Evolutionary conservation across 345 rosid species (phyloP), one percentile per base, ranked within the genome.

Genomic region (Pistacia vera): DNA sequence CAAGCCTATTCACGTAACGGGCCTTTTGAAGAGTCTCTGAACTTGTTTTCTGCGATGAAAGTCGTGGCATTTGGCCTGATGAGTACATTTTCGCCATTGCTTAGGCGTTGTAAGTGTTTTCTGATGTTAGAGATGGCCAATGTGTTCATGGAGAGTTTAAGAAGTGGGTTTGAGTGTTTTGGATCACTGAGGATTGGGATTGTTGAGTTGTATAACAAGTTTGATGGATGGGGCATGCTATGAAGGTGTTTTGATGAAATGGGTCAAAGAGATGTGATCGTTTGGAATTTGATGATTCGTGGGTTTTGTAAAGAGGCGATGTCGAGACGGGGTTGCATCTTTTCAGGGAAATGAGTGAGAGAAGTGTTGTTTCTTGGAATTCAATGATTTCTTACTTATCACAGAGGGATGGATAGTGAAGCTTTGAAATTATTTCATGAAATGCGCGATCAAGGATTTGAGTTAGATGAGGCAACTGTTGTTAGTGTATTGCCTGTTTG

Each of bases 331-430:
- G 93, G 56, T 71, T 90, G 75, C 0, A 4, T 48, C 75, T 86
- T 74, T 92, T 92, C 60, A 80, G 82, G 69, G 9, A 85, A 81
- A 92, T 90, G 95, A 81, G 77, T 2, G 85, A 86, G 68, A 78
- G 90, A 64, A 90, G 84, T 75, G 76, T 88, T 59, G 91, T 89
- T 36, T 81, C 95, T 1, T 92, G 95, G 97, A 92, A 92, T 64
- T 87, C 80, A 16, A 85, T 92, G 86, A 89, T 92, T 4, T 86
- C 89, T 60, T 83, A 85, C 68, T 86, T 92, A 77, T 87, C 87
- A 0, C 84, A 80, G 61, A 78, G 85, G 95, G 51, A 83, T 91
- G 65, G 86, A 84, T 44, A 73, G 73, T 56, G 93, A 90, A 66
- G 97, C 95, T 66, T 81, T 90, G 78, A 76, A 65, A 18, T 85